Evolutionary conservation across 495 filamentous ascomycete species (phyloP), one percentile per base, ranked within the genome.

Genomic region (Hypoxylon lienhwacheense): DNA sequence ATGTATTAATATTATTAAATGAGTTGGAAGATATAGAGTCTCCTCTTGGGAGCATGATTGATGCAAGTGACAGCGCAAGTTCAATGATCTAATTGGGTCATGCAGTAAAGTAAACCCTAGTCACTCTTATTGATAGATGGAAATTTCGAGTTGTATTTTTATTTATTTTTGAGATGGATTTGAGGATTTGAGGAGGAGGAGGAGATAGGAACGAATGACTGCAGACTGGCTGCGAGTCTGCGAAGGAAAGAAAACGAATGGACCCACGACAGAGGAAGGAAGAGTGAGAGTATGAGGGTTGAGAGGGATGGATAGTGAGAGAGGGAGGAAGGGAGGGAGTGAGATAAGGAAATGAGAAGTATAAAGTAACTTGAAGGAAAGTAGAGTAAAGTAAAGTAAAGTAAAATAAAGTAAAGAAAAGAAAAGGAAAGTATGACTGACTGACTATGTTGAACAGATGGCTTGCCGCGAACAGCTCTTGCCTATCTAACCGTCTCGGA

Each of bases 11-110:
- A 36, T 51, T 56, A 36, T 51, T 56, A 21, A 49, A 62, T 34
- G 45, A 63, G 36, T 11, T 48, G 50, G 48, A 57, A 52, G 62
- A 65, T 39, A 31, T 20, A 28, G 37, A 50, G 40, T 51, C 62
- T 53, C 47, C 55, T 53, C 52, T 45, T 37, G 40, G 62, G 65
- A 58, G 52, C 59, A 60, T 63, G 41, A 36, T 60, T 53, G 44
- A 56, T 55, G 54, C 49, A 61, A 53, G 59, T 59, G 55, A 53
- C 51, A 55, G 35, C 48, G 55, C 59, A 57, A 53, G 49, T 31
- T n/a, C n/a, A n/a, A n/a, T n/a, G n/a, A n/a, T n/a, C n/a, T n/a
- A n/a, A n/a, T n/a, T 25, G 40, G 46, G 47, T 31, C 52, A 56
- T 44, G 58, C 58, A 56, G 42, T 43, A n/a, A n/a, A n/a, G n/a